Base-by-base conservation (phyloP, 495 filamentous ascomycete species). In the Viridothelium virens region DNA sequence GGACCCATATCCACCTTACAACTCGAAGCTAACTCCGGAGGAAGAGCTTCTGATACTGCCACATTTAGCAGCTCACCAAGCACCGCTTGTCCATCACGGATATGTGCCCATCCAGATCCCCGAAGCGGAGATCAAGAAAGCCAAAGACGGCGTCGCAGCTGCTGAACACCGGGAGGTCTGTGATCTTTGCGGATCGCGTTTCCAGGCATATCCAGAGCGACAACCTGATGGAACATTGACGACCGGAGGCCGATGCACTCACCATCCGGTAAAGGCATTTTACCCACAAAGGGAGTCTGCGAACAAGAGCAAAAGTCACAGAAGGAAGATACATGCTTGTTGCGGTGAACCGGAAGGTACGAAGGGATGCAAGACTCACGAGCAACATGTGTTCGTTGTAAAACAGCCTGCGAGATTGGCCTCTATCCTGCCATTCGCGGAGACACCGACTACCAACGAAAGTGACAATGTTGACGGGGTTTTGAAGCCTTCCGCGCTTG, bases 161-260 rank as follows among this genome's bases (percentile, higher is more conserved):
- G 83, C 87, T 11, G 81, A 85, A 47, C 89, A 89, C 50, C 96
- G 86, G 80, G 95, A 97, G 76, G 76, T 82, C 16, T 99, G 94
- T 71, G 93, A 96, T 72, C 87, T 94, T 14, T 99, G 94, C 75
- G 80, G 77, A 33, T 84, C 82, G 31, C 85, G 92, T 37, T 97
- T 99, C 72, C 91, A 96, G 74, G 91, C 96, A 16, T 97, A 95
- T 70, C 91, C 92, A 6, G 91, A 91, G 16, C 87, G 94, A 41
- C 83, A 84, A 64, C 36, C 53, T 14, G 94, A 97, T 70, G 94
- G 93, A 1, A 83, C 86, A 1, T 79, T 97, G 47, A 82, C 93
- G 0, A 86, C 83, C 3, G 88, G 89, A 38, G 92, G 92, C 0
- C 71, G 75, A 25, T 99, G 94, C 77, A 84, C 77, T 0, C 86